Percentiles rank a stretch among this genome's conserved stretches.
Conservation (phyloP, 176 grass and related monocot species). For the Panicum miliaceum region DNA sequence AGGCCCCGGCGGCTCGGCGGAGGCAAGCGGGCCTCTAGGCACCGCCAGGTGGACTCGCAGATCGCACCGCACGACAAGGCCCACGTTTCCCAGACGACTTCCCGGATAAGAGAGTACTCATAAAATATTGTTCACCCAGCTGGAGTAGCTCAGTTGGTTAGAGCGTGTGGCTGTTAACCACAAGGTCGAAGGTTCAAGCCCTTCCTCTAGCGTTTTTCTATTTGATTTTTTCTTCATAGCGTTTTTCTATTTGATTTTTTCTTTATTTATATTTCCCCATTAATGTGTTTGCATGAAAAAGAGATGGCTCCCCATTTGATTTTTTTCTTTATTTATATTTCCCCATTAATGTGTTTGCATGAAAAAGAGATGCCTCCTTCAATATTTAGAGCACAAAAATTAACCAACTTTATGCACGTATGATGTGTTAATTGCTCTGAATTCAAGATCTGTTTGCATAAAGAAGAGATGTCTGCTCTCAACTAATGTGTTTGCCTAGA, state of each 20-base stretch:
- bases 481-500: too few relatives aligned
- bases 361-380: too few relatives aligned
- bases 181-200: conserved; percentile 90
- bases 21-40: neutral
- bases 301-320: too few relatives aligned
- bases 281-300: too few relatives aligned
- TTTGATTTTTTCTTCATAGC: too few relatives aligned
- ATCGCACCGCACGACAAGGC: neutral
- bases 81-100: neutral
- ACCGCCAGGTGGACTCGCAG: neutral
- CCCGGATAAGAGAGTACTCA: too few relatives aligned
- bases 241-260: too few relatives aligned
- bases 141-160: conserved; percentile 92
- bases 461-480: neutral
- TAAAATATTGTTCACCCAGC: too few relatives aligned
- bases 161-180: conserved; percentile 95
- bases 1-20: neutral
- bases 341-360: too few relatives aligned
- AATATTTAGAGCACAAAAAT: too few relatives aligned
- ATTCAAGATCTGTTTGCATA: neutral
- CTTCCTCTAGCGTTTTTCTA: conserved; percentile 62
- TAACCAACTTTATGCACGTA: neutral
- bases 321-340: too few relatives aligned
- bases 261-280: too few relatives aligned
- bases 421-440: neutral